A percentile compares a stretch with the other conserved stretches of the same genome.
Evolutionary conservation across 2,329 filamentous ascomycete species (phyloP).

Genomic region (Ophiocordyceps robertsii): DNA sequence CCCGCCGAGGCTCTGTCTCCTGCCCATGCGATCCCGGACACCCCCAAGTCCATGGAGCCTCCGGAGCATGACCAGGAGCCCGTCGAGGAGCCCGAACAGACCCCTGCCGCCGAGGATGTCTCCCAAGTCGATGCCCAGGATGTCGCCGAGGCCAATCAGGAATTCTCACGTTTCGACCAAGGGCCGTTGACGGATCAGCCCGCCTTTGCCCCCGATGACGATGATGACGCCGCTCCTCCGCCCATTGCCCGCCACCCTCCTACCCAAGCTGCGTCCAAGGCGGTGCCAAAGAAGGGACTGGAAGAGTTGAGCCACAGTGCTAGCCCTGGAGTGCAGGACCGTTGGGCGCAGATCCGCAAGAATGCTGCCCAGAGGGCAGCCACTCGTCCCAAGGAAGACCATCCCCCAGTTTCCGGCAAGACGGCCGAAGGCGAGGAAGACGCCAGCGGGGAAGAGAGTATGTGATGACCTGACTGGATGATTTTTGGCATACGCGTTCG

Average conservation of each 20-base stretch:
- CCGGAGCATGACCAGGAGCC: background rate
- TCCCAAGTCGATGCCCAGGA: constrained; percentile 50
- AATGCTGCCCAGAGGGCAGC: constrained; percentile 77
- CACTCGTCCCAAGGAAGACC: constrained; percentile 46
- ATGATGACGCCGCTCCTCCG: constrained; percentile 35
- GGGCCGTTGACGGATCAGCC: constrained; percentile 80
- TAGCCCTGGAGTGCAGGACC: constrained; percentile 42
- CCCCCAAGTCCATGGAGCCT: constrained; percentile 1
- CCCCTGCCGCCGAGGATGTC: constrained; percentile 21
- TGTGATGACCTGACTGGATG: constrained; percentile 25
- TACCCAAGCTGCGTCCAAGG: constrained; percentile 9
- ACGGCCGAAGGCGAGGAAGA: constrained; percentile 61
- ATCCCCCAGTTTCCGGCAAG: constrained; percentile 41
- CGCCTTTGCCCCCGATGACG: constrained; percentile 55
- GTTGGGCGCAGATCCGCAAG: constrained; percentile 93
- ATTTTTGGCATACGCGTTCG: background rate
- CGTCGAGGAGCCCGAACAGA: background rate
- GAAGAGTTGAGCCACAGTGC: constrained; percentile 21
- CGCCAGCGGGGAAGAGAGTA: constrained; percentile 90
- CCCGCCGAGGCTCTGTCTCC: background rate
- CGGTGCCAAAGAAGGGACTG: constrained; percentile 12
- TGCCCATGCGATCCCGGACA: background rate
- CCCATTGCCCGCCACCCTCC: constrained; percentile 33
- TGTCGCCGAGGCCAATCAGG: constrained; percentile 42
- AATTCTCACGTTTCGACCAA: constrained; percentile 66